Percentiles rank a stretch among this genome's conserved stretches.
Evolutionary conservation across 2,329 filamentous ascomycete genomes (phyloP).

Genomic region (Epichloe gansuensis): DNA sequence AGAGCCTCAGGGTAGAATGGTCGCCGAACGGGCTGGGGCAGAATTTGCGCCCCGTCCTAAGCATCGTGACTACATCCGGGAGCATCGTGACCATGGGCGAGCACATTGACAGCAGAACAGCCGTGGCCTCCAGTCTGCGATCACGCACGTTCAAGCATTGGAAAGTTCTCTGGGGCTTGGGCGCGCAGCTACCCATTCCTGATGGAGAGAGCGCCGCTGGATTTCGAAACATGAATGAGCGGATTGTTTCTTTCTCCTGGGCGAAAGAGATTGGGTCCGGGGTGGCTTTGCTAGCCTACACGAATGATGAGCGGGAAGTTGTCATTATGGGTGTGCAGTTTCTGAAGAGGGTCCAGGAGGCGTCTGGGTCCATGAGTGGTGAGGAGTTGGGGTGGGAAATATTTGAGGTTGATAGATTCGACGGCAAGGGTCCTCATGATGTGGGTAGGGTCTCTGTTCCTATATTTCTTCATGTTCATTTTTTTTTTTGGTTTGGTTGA

Average conservation of each 20-base stretch:
- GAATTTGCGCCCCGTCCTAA: slow-evolving; percentile 38
- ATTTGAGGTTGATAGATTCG: slow-evolving; percentile 36
- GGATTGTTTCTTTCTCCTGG: slow-evolving; percentile 41
- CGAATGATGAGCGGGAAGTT: slow-evolving; percentile 36
- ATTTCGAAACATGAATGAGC: slow-evolving; percentile 27
- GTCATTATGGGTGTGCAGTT: slow-evolving; percentile 37
- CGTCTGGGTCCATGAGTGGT: slow-evolving; percentile 8
- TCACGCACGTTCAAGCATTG: slow-evolving; percentile 33
- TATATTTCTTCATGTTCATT: neutral
- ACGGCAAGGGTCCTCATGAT: slow-evolving; percentile 31
- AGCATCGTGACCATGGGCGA: slow-evolving; percentile 40
- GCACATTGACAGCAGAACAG: slow-evolving; percentile 18
- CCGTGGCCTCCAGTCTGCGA: slow-evolving; percentile 18
- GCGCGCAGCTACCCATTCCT: slow-evolving; percentile 37
- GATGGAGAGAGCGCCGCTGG: slow-evolving; percentile 20
- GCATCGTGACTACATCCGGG: slow-evolving; percentile 37
- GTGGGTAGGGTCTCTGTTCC: slow-evolving; percentile 3
- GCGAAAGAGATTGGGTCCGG: slow-evolving; percentile 28
- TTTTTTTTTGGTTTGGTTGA: neutral
- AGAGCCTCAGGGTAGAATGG: slow-evolving; percentile 41
- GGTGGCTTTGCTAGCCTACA: slow-evolving; percentile 36
- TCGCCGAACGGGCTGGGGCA: slow-evolving; percentile 45
- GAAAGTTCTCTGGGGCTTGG: slow-evolving; percentile 43
- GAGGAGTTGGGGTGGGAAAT: slow-evolving; percentile 34
- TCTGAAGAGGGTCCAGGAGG: slow-evolving; percentile 12